Conservation (phyloP, 2,329 filamentous ascomycete species). For the Curvularia sp. region DNA sequence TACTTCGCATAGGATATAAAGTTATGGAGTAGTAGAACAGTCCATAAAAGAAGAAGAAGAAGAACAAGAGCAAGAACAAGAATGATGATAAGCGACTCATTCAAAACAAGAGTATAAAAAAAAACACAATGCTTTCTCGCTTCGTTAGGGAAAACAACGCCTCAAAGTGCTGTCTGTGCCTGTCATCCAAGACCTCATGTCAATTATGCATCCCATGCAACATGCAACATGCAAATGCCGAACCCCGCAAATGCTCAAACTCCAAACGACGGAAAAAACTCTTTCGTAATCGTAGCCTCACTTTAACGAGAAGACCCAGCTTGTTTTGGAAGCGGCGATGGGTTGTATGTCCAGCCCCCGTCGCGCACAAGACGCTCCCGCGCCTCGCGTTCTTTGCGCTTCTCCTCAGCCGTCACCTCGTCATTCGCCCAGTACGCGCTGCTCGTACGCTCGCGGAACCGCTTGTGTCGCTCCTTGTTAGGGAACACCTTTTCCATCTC, state of each 20-base stretch:
- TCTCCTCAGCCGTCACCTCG: slow-evolving; percentile 84
- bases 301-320: slow-evolving; percentile 24
- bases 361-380: slow-evolving; percentile 80
- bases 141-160: not conserved
- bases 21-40: not conserved
- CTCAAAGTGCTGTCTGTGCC: not conserved
- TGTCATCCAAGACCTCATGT: not conserved
- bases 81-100: not conserved
- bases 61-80: not conserved
- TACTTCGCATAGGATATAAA: not conserved
- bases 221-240: not conserved
- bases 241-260: not conserved
- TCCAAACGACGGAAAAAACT: not conserved
- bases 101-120: not conserved
- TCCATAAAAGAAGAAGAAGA: not conserved
- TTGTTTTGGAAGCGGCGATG: slow-evolving; percentile 38
- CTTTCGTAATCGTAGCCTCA: not conserved
- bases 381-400: slow-evolving; percentile 77
- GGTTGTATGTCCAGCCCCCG: slow-evolving; percentile 72
- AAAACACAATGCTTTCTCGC: not conserved
- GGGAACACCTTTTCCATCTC: slow-evolving; percentile 95
- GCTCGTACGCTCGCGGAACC: slow-evolving; percentile 88
- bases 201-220: not conserved
- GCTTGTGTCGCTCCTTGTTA: slow-evolving; percentile 78
- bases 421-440: slow-evolving; percentile 95